phyloP scores from a whole-genome alignment of 176 grass and related monocot genomes.

The Aegilops speltoides region DNA sequence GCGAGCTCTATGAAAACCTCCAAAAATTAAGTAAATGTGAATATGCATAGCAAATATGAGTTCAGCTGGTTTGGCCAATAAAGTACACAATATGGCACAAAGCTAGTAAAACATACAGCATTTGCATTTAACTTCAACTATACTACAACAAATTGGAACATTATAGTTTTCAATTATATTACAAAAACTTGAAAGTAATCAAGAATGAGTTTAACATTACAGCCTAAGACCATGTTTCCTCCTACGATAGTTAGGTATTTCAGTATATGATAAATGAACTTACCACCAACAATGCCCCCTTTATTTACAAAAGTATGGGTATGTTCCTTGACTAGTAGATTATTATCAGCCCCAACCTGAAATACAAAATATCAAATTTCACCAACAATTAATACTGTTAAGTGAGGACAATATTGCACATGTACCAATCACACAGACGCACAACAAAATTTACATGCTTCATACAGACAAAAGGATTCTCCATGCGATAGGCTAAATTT shows the following conservation, averaged over 20 bases:
- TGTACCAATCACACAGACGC: background rate
- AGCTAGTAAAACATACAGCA: background rate
- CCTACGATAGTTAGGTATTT: background rate
- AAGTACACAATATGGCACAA: background rate
- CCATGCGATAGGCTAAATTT: background rate
- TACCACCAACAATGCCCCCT: slow-evolving; percentile 88
- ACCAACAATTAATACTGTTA: background rate
- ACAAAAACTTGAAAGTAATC: background rate
- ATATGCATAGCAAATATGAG: background rate
- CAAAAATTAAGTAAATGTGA: background rate
- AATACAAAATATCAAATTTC: slow-evolving; percentile 3
- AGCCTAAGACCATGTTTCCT: background rate
- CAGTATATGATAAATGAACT: slow-evolving; percentile 16
- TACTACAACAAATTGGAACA: no score
- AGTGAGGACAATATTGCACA: background rate
- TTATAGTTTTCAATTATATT: background rate
- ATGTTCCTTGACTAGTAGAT: slow-evolving; percentile 95
- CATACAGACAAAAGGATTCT: slow-evolving; percentile 14
- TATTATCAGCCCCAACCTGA: slow-evolving; percentile 89
- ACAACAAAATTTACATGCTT: background rate
- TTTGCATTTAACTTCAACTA: background rate
- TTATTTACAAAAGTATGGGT: slow-evolving; percentile 98
- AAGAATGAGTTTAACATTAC: background rate
- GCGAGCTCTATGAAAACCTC: background rate
- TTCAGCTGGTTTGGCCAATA: background rate